These are phyloP conservation scores for Clavispora phyllophila DNA, from an alignment of 805 yeast genomes.

Conservation along the genomic window DNA sequence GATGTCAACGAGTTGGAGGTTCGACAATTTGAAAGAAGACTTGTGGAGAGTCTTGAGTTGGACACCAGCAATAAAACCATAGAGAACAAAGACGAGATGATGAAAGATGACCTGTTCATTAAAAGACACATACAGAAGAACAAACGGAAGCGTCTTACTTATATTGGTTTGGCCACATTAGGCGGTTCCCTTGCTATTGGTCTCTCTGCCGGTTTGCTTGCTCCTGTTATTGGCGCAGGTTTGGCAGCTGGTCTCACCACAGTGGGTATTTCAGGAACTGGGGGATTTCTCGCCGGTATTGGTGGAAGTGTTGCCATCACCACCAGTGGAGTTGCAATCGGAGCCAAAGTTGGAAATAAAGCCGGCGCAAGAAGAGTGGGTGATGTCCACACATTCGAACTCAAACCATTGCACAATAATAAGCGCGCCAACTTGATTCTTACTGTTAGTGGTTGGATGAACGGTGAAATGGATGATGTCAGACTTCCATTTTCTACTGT, in stretches of 20 bases:
- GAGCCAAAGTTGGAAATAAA: constrained; percentile 79
- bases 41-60: constrained; percentile 85
- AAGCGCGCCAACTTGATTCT: constrained; percentile 80
- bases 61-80: constrained; percentile 47
- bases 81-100: constrained; percentile 66
- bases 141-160: constrained; percentile 64
- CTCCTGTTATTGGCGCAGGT: constrained; percentile 99
- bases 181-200: constrained; percentile 96
- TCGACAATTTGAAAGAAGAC: constrained; percentile 82
- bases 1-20: constrained; percentile 63
- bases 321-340: constrained; percentile 83
- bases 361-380: constrained; percentile 89
- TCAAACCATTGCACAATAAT: constrained; percentile 87
- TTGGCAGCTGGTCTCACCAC: constrained; percentile 95
- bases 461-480: constrained; percentile 90
- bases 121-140: constrained; percentile 65
- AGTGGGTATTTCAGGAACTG: constrained; percentile 89
- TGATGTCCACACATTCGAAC: constrained; percentile 88
- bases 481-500: constrained; percentile 93
- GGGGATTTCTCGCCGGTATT: constrained; percentile 89
- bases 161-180: constrained; percentile 90
- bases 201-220: constrained; percentile 87
- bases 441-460: constrained; percentile 98
- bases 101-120: constrained; percentile 73
- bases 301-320: constrained; percentile 96